Percentiles rank a stretch among this genome's conserved stretches.
Evolutionary conservation across 2,329 filamentous ascomycete genomes (phyloP).

Genomic region (Penicillium vulpinum): DNA sequence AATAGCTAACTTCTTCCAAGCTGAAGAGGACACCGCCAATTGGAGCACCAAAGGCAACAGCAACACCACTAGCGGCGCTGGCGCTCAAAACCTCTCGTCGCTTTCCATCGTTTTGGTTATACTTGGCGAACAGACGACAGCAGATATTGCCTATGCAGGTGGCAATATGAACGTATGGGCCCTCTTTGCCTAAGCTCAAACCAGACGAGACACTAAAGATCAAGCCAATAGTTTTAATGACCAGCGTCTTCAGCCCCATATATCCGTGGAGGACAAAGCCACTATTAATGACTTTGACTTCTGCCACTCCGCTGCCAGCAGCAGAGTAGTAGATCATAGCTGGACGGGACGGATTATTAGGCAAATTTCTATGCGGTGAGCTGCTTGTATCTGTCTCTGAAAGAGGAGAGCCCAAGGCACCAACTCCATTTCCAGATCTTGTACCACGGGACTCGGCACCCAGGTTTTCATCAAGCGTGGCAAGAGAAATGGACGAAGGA

Average conservation of each 20-base stretch:
- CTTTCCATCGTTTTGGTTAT: conserved; percentile 91
- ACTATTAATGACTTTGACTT: conserved; percentile 96
- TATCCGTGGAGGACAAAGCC: conserved; percentile 97
- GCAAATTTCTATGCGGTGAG: conserved; percentile 37
- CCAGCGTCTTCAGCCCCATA: conserved; percentile 79
- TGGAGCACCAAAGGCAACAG: conserved; percentile 91
- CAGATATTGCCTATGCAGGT: conserved; percentile 94
- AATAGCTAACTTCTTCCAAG: conserved; percentile 91
- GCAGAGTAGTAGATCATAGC: conserved; percentile 95
- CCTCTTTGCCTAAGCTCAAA: conserved; percentile 89
- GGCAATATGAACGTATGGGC: conserved; percentile 96
- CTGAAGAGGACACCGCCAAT: conserved; percentile 89
- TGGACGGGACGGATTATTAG: conserved; percentile 44
- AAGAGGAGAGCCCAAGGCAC: conserved; percentile 40
- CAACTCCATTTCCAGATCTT: conserved; percentile 47
- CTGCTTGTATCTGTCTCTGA: conserved; percentile 42
- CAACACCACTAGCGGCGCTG: conserved; percentile 85
- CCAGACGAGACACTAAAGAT: conserved; percentile 90
- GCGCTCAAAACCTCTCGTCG: conserved; percentile 91
- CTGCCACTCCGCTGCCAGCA: conserved; percentile 91
- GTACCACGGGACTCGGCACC: conserved; percentile 61
- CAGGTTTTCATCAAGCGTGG: conserved; percentile 90
- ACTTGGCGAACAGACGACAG: conserved; percentile 91
- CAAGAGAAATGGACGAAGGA: conserved; percentile 80
- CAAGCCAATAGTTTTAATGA: conserved; percentile 80